Evolutionary conservation across 2,329 filamentous ascomycete genomes (phyloP).

Genomic region (Zasmidium cellare): DNA sequence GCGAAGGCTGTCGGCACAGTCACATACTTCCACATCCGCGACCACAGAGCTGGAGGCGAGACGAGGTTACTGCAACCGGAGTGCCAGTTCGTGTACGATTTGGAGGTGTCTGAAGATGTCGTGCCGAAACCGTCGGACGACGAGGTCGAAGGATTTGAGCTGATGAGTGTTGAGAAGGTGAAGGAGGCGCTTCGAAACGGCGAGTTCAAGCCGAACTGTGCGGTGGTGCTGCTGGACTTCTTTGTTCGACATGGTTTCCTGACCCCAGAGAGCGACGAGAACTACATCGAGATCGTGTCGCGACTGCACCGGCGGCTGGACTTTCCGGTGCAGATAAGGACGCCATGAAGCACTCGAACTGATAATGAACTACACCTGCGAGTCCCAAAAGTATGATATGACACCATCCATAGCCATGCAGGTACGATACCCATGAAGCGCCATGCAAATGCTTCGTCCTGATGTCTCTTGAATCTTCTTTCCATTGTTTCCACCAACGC

Average conservation of each 20-base stretch:
- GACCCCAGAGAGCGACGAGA: conserved; percentile 73
- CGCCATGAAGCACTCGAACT: conserved; percentile 29
- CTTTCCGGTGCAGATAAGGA: conserved; percentile 56
- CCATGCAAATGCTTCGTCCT: conserved; percentile 5
- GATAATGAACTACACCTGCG: background rate
- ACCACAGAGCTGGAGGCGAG: conserved; percentile 75
- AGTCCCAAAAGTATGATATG: background rate
- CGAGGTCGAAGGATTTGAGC: conserved; percentile 82
- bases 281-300: conserved; percentile 73
- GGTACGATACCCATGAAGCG: conserved; percentile 28
- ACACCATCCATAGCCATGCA: conserved; percentile 4
- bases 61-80: conserved; percentile 83
- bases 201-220: conserved; percentile 92
- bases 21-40: conserved; percentile 82
- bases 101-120: conserved; percentile 70
- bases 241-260: conserved; percentile 82
- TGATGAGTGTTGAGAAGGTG: conserved; percentile 77
- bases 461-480: conserved; percentile 1
- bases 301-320: conserved; percentile 77
- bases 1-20: conserved; percentile 67
- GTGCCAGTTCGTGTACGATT: conserved; percentile 86
- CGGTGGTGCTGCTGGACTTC: conserved; percentile 82
- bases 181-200: conserved; percentile 67
- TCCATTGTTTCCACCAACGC: conserved; percentile 28
- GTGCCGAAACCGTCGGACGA: conserved; percentile 77